phyloP scores from a whole-genome alignment of 169 alveolate species.

The Babesia ovis region DNA sequence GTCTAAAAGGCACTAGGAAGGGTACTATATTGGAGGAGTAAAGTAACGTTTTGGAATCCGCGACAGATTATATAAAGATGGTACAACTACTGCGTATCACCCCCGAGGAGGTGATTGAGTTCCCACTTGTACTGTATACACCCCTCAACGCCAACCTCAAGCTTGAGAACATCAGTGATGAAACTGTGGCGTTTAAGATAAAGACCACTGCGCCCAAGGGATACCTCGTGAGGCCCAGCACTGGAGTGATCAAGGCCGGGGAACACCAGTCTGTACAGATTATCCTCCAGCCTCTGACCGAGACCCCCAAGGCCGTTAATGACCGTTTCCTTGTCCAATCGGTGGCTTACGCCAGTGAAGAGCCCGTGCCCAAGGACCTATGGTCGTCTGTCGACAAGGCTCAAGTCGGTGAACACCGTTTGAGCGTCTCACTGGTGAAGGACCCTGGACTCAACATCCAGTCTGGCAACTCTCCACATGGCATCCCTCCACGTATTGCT shows the following conservation, averaged over 20 bases:
- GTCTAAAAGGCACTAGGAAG: not conserved
- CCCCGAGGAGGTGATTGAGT: constrained; percentile 84
- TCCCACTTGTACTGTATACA: constrained; percentile 84
- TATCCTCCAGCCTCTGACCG: constrained; percentile 84
- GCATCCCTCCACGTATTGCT: constrained; percentile 74
- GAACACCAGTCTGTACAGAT: constrained; percentile 81
- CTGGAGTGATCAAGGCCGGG: constrained; percentile 81
- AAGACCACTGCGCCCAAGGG: constrained; percentile 88
- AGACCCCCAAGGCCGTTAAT: constrained; percentile 77
- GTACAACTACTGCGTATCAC: constrained; percentile 74
- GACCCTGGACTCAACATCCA: constrained; percentile 71
- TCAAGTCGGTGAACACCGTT: constrained; percentile 80
- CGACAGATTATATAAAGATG: not conserved
- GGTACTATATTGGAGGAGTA: not conserved
- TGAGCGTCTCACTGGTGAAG: constrained; percentile 79
- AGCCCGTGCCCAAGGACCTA: constrained; percentile 81
- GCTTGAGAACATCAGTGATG: constrained; percentile 79
- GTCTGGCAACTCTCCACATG: constrained; percentile 68
- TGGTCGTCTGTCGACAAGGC: constrained; percentile 82
- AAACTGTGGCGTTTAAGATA: constrained; percentile 83
- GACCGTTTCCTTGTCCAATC: constrained; percentile 85
- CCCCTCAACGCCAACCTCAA: constrained; percentile 81
- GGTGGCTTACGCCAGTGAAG: constrained; percentile 71
- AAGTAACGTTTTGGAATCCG: not conserved
- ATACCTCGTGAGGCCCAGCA: constrained; percentile 84